Percentiles rank a stretch among this genome's conserved stretches.
These are phyloP conservation scores for Medicago arabica DNA, from an alignment of 306 rosid genomes.

Conservation along the genomic window DNA sequence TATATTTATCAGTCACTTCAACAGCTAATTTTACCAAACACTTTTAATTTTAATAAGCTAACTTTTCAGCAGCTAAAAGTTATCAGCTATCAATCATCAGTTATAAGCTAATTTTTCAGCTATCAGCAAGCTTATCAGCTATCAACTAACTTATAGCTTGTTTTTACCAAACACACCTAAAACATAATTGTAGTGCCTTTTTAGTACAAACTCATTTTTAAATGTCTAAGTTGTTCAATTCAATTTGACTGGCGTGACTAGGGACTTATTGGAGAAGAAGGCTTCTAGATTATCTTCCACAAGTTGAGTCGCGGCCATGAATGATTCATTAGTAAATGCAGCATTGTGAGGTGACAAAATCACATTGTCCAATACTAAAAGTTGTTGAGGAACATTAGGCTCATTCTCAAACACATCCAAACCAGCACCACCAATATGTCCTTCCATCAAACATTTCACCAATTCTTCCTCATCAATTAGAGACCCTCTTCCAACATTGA, in stretches of 20 bases:
- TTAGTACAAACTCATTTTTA: neutral
- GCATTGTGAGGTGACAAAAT: constrained; percentile 57
- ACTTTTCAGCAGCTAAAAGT: too few relatives aligned
- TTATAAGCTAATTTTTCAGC: too few relatives aligned
- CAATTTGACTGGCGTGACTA: neutral
- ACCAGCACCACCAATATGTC: constrained; percentile 59
- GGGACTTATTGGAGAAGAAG: constrained; percentile 53
- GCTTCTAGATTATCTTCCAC: constrained; percentile 48
- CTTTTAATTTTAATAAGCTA: too few relatives aligned
- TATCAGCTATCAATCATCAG: too few relatives aligned
- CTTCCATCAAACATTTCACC: constrained; percentile 47
- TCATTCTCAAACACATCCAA: constrained; percentile 68
- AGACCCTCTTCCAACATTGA: constrained; percentile 59
- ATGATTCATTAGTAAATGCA: constrained; percentile 5
- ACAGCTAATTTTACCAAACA: too few relatives aligned
- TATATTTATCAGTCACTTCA: too few relatives aligned
- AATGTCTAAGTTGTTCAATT: constrained; percentile 2
- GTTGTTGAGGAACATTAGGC: constrained; percentile 53
- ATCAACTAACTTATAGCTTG: too few relatives aligned
- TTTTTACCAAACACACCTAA: too few relatives aligned
- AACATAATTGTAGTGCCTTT: neutral
- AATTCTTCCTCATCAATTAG: constrained; percentile 52
- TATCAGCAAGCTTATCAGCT: too few relatives aligned
- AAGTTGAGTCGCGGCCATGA: constrained; percentile 2
- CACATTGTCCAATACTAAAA: constrained; percentile 50